phyloP scores from a whole-genome alignment of 352 stramenopile species.

The Globisporangium alternatum region DNA sequence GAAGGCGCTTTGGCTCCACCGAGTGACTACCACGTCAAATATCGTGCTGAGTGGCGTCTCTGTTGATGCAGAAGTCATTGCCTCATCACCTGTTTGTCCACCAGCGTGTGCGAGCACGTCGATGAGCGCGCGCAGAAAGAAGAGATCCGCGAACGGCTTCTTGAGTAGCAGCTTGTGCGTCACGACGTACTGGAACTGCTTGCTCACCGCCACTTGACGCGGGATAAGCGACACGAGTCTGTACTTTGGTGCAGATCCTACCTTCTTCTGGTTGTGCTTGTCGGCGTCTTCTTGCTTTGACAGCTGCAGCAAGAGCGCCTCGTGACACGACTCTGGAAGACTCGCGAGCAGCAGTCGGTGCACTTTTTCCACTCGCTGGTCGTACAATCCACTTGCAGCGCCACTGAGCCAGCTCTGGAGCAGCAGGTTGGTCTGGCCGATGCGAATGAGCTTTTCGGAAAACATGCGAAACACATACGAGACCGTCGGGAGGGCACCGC shows the following conservation, averaged over 20 bases:
- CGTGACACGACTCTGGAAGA: conserved; percentile 46
- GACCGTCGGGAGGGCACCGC: neutral
- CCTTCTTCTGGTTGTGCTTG: neutral
- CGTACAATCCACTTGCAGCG: conserved; percentile 19
- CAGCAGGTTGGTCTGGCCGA: conserved; percentile 41
- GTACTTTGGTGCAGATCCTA: conserved; percentile 37
- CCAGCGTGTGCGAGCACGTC: conserved; percentile 28
- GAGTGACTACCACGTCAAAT: conserved; percentile 54
- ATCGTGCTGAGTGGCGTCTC: conserved; percentile 29
- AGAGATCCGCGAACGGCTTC: conserved; percentile 42
- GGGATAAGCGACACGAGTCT: conserved; percentile 45
- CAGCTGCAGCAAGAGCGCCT: conserved; percentile 49
- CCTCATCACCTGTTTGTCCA: neutral
- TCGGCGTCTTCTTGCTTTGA: conserved; percentile 19
- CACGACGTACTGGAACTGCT: conserved; percentile 66
- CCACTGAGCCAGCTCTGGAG: conserved; percentile 46
- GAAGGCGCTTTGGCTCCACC: conserved; percentile 62
- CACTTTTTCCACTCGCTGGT: neutral
- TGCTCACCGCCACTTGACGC: conserved; percentile 26
- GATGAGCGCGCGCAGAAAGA: conserved; percentile 47
- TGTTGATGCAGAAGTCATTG: neutral
- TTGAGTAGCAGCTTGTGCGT: conserved; percentile 59
- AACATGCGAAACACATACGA: conserved; percentile 51
- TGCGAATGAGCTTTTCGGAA: conserved; percentile 57
- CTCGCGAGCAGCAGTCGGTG: conserved; percentile 38